Conservation (phyloP, 1,284 basidiomycete species). For the Ustilago curta region DNA sequence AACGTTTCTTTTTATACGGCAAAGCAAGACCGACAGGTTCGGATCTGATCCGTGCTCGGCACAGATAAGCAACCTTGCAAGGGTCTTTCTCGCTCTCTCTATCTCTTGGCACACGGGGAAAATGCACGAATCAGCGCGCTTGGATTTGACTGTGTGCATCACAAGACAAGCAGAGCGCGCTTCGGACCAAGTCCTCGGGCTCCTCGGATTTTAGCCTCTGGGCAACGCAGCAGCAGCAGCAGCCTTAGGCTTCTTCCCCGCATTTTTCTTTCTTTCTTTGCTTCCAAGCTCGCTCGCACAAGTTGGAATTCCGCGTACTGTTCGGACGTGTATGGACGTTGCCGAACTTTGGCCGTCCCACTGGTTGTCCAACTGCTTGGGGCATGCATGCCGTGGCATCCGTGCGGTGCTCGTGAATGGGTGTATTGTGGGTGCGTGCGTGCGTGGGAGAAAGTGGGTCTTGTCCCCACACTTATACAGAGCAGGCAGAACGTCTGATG, state of each 20-base stretch:
- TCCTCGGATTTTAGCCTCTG: conserved; percentile 38
- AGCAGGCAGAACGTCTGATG: neutral
- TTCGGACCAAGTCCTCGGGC: conserved; percentile 36
- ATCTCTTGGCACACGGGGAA: neutral
- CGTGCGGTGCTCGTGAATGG: neutral
- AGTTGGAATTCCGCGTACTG: no score
- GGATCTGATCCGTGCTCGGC: conserved; percentile 9
- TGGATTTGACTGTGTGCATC: conserved; percentile 6
- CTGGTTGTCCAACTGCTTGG: no score
- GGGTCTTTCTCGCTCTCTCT: neutral
- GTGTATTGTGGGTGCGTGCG: no score
- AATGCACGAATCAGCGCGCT: conserved; percentile 15
- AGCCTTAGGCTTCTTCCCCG: conserved; percentile 14
- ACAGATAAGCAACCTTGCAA: conserved; percentile 17
- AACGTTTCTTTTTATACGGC: no score
- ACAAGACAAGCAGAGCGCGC: neutral
- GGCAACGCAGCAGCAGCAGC: no score
- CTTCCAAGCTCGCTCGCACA: neutral
- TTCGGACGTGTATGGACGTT: no score
- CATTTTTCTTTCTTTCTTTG: conserved; percentile 6
- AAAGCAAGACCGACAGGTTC: no score
- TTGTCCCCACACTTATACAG: conserved; percentile 6
- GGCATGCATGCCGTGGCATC: conserved; percentile 1
- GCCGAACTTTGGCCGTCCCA: neutral
- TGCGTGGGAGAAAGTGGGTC: neutral